phyloP scores from a whole-genome alignment of 2,329 filamentous ascomycete species.

The Exutisphaerella laricina region DNA sequence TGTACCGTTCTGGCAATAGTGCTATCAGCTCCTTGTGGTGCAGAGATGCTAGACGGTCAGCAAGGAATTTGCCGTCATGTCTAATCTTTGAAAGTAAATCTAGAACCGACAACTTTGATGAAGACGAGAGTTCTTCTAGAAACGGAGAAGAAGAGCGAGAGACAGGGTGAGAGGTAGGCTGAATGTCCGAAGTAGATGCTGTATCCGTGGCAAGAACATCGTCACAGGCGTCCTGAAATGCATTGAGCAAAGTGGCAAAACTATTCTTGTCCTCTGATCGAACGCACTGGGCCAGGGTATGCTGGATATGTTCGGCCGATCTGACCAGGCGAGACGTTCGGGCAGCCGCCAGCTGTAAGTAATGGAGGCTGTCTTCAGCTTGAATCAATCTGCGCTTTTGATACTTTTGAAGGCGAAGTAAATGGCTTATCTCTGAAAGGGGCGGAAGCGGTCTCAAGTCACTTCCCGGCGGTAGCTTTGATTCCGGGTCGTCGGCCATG shows the following conservation, averaged over 20 bases:
- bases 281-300: slow-evolving; percentile 72
- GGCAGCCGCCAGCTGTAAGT: slow-evolving; percentile 68
- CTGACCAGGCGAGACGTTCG: slow-evolving; percentile 68
- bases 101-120: slow-evolving; percentile 68
- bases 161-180: slow-evolving; percentile 26
- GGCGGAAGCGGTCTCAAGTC: slow-evolving; percentile 12
- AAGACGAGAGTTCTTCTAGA: slow-evolving; percentile 65
- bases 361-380: slow-evolving; percentile 66
- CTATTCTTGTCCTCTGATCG: slow-evolving; percentile 71
- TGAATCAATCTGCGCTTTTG: slow-evolving; percentile 74
- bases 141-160: slow-evolving; percentile 36
- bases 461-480: slow-evolving; percentile 3
- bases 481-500: slow-evolving; percentile 1
- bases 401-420: slow-evolving; percentile 72
- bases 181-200: slow-evolving; percentile 65
- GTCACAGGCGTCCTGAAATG: slow-evolving; percentile 68
- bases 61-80: slow-evolving; percentile 81
- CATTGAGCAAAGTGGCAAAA: slow-evolving; percentile 69
- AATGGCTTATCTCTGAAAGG: slow-evolving; percentile 68
- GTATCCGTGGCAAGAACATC: slow-evolving; percentile 58
- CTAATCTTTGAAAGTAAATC: slow-evolving; percentile 76
- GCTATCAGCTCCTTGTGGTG: slow-evolving; percentile 69
- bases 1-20: slow-evolving; percentile 71
- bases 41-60: slow-evolving; percentile 71
- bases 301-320: slow-evolving; percentile 67